Percentiles rank a stretch among this genome's conserved stretches.
phyloP scores from a whole-genome alignment of 768 basidiomycete species.

The Polyporus arcularius region DNA sequence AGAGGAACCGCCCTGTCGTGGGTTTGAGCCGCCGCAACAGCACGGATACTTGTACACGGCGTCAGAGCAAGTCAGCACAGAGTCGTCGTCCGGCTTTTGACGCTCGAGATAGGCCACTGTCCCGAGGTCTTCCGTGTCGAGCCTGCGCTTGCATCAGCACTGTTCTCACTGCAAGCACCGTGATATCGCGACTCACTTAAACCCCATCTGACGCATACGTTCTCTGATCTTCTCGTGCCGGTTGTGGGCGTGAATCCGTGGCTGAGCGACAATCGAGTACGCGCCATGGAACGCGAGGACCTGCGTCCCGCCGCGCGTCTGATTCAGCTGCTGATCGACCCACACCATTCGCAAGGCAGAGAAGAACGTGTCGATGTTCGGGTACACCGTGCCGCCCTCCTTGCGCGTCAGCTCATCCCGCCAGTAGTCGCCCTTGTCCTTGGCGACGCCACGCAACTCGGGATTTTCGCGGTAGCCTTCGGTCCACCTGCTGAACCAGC shows the following conservation, averaged over 20 bases:
- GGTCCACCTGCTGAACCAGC: not conserved
- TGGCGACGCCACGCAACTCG: not conserved
- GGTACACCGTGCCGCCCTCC: conserved; percentile 5
- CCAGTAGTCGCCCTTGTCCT: not conserved
- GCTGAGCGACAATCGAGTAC: conserved; percentile 15
- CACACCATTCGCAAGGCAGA: not conserved
- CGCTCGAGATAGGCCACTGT: not conserved
- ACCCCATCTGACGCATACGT: not conserved
- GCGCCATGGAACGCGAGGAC: conserved; percentile 7
- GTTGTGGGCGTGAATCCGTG: not conserved
- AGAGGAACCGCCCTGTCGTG: not conserved
- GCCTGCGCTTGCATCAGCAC: not conserved
- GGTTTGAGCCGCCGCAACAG: not conserved
- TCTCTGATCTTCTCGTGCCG: not conserved
- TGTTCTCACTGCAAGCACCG: too few species aligned
- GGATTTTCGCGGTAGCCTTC: not conserved
- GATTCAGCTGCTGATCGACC: not conserved
- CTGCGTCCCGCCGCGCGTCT: not conserved
- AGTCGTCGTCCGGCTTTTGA: too few species aligned
- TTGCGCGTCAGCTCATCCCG: not conserved
- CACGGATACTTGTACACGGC: conserved; percentile 6
- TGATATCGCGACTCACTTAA: not conserved
- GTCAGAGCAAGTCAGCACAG: not conserved
- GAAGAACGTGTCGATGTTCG: conserved; percentile 6
- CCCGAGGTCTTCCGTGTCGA: not conserved